Percentiles rank a stretch among this genome's conserved stretches.
These are phyloP conservation scores for Fusarium poae DNA, from an alignment of 2,329 filamentous ascomycete genomes.

Conservation along the genomic window DNA sequence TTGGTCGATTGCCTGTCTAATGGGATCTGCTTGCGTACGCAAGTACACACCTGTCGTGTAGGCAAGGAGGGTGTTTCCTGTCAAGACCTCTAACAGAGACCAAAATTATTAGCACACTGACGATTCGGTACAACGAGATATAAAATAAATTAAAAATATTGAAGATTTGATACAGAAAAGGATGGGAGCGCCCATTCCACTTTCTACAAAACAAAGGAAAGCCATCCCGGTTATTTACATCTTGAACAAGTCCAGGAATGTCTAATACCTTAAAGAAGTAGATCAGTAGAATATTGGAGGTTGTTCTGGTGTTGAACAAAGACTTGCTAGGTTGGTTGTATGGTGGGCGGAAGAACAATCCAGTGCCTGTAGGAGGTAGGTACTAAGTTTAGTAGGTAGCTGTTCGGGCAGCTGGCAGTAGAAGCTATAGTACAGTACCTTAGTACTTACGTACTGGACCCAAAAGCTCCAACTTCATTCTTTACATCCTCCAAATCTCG, in stretches of 20 bases:
- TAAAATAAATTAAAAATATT: not conserved
- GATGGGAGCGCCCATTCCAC: not conserved
- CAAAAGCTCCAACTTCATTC: not conserved
- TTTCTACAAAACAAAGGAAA: not conserved
- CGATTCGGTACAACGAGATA: not conserved
- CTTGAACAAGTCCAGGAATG: not conserved
- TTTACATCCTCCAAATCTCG: not conserved
- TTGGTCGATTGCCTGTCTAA: not conserved
- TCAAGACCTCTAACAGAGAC: not conserved
- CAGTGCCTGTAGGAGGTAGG: not conserved
- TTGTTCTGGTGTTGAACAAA: not conserved
- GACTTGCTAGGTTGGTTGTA: not conserved
- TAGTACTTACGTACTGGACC: not conserved
- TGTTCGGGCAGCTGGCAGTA: not conserved
- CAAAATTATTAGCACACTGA: not conserved
- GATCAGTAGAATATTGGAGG: not conserved
- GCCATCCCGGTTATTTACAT: too few species aligned
- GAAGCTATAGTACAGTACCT: not conserved
- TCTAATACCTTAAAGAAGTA: not conserved
- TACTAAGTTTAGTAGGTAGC: not conserved
- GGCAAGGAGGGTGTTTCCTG: not conserved
- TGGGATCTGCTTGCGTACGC: not conserved
- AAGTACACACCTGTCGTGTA: not conserved
- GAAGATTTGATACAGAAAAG: not conserved
- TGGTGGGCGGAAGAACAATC: not conserved